Conservation (phyloP, 108 stramenopile species). For the Cyclotella atomus region DNA sequence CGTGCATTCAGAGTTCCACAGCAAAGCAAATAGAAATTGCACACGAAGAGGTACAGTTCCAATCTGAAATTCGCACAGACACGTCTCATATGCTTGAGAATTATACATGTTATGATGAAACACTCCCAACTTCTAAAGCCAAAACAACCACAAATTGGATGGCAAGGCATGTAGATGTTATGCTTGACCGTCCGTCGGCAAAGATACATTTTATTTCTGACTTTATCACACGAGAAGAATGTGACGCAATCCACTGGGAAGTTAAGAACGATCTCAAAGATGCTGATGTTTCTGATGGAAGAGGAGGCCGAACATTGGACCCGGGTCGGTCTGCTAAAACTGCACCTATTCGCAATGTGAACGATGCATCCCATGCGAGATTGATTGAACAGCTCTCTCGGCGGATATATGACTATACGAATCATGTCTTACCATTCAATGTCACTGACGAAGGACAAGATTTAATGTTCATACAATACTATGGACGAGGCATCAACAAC, state of each 20-base stretch:
- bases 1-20: slow-evolving; percentile 36
- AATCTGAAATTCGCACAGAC: slow-evolving; percentile 26
- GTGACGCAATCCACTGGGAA: slow-evolving; percentile 67
- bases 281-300: slow-evolving; percentile 88
- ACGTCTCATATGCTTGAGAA: slow-evolving; percentile 68
- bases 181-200: slow-evolving; percentile 63
- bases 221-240: slow-evolving; percentile 87
- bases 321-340: too few relatives aligned
- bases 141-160: slow-evolving; percentile 42
- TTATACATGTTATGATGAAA: slow-evolving; percentile 75
- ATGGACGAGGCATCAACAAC: slow-evolving; percentile 65
- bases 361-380: slow-evolving; percentile 82
- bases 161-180: slow-evolving; percentile 43
- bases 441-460: slow-evolving; percentile 78
- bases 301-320: slow-evolving; percentile 80
- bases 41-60: slow-evolving; percentile 44
- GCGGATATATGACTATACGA: slow-evolving; percentile 76
- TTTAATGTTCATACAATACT: slow-evolving; percentile 86
- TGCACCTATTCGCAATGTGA: too few relatives aligned
- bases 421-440: slow-evolving; percentile 69
- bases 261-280: slow-evolving; percentile 64
- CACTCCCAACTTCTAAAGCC: slow-evolving; percentile 53
- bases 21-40: slow-evolving; percentile 60
- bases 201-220: slow-evolving; percentile 78
- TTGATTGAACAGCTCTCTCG: slow-evolving; percentile 61